Conservation (phyloP, 2,329 filamentous ascomycete genomes). For the Mollisia scopiformis region DNA sequence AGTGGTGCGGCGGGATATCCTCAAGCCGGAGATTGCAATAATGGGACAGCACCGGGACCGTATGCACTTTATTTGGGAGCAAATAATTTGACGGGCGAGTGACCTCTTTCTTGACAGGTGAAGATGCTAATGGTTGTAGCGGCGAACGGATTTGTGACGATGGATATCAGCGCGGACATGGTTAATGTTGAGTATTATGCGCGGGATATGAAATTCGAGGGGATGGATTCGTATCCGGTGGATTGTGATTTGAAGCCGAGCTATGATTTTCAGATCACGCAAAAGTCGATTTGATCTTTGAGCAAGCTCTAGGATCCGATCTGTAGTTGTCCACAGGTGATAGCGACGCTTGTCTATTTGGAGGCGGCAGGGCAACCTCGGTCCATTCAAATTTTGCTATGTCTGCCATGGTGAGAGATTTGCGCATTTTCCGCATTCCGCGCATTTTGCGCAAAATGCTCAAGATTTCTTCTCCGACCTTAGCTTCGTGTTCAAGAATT, state of each 20-base stretch:
- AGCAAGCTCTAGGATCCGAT: too few species aligned
- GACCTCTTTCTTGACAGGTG: neutral
- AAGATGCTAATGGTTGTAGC: constrained; percentile 11
- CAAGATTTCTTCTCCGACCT: neutral
- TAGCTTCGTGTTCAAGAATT: constrained; percentile 34
- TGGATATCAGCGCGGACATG: constrained; percentile 27
- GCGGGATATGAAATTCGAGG: constrained; percentile 24
- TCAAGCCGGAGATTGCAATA: constrained; percentile 32
- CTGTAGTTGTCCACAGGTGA: too few species aligned
- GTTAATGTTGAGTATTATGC: constrained; percentile 28
- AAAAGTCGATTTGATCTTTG: constrained; percentile 3
- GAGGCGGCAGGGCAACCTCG: neutral
- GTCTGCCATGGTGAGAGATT: too few species aligned
- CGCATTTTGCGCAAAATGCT: neutral
- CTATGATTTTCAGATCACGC: constrained; percentile 20
- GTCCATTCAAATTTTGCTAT: too few species aligned
- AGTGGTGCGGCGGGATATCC: constrained; percentile 17
- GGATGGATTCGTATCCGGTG: constrained; percentile 30
- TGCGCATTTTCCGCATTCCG: neutral
- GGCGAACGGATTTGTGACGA: constrained; percentile 33
- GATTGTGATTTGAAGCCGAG: constrained; percentile 24
- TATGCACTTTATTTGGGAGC: constrained; percentile 31
- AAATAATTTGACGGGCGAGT: constrained; percentile 17
- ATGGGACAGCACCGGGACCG: constrained; percentile 28
- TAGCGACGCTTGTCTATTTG: neutral